Evolutionary conservation across 2,329 filamentous ascomycete genomes (phyloP).

Genomic region (Diplocarpon rosae): DNA sequence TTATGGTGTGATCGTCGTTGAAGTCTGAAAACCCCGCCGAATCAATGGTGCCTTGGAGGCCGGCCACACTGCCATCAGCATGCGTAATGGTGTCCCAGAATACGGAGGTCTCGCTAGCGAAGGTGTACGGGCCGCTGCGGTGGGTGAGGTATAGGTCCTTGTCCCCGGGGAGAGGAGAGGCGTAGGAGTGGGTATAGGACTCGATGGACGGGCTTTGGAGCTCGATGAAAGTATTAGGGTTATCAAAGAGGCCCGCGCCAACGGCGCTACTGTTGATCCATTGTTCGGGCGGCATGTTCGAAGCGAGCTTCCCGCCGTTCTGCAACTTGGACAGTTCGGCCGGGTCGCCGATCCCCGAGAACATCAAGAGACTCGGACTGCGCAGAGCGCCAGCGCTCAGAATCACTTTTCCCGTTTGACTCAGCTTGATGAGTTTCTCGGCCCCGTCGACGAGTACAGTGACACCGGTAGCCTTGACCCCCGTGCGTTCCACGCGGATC

Average conservation of each 20-base stretch:
- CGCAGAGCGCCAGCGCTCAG: conserved; percentile 59
- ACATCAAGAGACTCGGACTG: conserved; percentile 47
- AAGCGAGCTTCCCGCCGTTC: conserved; percentile 28
- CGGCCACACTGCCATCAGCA: conserved; percentile 31
- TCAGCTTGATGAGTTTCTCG: conserved; percentile 44
- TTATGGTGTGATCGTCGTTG: conserved; percentile 36
- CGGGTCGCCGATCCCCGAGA: conserved; percentile 48
- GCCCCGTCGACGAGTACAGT: conserved; percentile 52
- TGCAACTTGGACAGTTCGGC: conserved; percentile 36
- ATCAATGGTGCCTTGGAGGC: conserved; percentile 43
- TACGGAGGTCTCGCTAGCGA: conserved; percentile 54
- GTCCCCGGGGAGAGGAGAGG: conserved; percentile 35
- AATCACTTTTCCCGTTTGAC: conserved; percentile 49
- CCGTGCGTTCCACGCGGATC: conserved; percentile 53
- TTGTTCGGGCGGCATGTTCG: conserved; percentile 37
- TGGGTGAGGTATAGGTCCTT: conserved; percentile 35
- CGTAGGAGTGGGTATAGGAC: conserved; percentile 53
- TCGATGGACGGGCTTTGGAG: conserved; percentile 39
- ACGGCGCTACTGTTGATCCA: conserved; percentile 51
- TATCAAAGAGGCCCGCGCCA: conserved; percentile 46
- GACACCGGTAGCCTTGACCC: conserved; percentile 53
- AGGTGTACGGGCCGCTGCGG: conserved; percentile 40
- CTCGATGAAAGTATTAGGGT: conserved; percentile 46
- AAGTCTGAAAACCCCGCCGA: conserved; percentile 34
- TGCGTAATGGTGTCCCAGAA: conserved; percentile 52